Percentiles rank a stretch among this genome's conserved stretches.
Conservation (phyloP, 371 early-diverging fungal genomes). For the Syncephalastrum monosporum region DNA sequence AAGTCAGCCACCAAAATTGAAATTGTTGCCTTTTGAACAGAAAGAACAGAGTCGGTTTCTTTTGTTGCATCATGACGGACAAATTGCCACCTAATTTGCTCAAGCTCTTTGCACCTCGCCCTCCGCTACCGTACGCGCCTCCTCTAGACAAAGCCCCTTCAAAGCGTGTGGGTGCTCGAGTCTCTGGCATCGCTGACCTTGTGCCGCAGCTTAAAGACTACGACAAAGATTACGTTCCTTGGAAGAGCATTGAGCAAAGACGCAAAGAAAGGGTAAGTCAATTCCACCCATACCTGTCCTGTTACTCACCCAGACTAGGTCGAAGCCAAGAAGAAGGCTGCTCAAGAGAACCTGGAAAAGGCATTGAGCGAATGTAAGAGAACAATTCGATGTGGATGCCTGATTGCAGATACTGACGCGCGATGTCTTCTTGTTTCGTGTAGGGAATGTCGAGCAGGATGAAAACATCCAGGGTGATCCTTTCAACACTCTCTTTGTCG, state of each 20-base stretch:
- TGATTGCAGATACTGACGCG: conserved; percentile 8
- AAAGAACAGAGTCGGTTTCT: neutral
- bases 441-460: conserved; percentile 76
- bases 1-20: neutral
- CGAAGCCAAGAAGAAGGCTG: conserved; percentile 51
- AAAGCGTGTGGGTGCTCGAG: conserved; percentile 56
- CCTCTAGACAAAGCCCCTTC: conserved; percentile 79
- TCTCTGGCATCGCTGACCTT: conserved; percentile 69
- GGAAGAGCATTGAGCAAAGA: conserved; percentile 67
- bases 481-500: conserved; percentile 90
- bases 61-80: conserved; percentile 60
- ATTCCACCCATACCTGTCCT: neutral
- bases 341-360: conserved; percentile 56
- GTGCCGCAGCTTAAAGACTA: conserved; percentile 60
- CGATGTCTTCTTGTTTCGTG: neutral
- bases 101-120: conserved; percentile 91
- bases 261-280: conserved; percentile 66
- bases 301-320: conserved; percentile 33
- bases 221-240: conserved; percentile 76
- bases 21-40: neutral
- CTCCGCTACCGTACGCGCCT: conserved; percentile 69
- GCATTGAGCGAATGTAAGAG: conserved; percentile 57
- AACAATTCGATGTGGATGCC: neutral
- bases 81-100: conserved; percentile 83
- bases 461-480: conserved; percentile 79